Evolutionary conservation across 2,329 filamentous ascomycete genomes (phyloP), one percentile per base, ranked within the genome.

Genomic region (Phialemoniopsis sp.): DNA sequence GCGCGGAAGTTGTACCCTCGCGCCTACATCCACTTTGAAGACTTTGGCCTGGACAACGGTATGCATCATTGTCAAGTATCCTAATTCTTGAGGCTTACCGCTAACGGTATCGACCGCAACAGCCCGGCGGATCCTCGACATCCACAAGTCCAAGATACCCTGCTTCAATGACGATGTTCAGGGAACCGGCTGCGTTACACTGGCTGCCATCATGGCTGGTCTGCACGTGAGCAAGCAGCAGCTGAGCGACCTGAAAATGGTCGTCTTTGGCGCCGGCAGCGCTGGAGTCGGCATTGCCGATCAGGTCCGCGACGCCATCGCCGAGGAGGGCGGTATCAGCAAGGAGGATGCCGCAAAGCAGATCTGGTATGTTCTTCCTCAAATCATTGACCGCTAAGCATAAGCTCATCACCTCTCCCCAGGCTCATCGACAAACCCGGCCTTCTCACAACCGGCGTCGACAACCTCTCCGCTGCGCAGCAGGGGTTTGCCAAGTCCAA

Each of bases 111-210:
- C n/a, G n/a, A n/a, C n/a, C n/a, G 18, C 8, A 13, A 15, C 26
- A 73, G 86, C 87, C 0, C 73, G 85, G 21, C 76, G 86, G 4
- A 76, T 95, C 3, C 70, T 95, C 1, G 86, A 95, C 43, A 76
- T 72, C 29, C 95, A 93, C 52, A 77, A 83, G 1, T 72, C 82
- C 0, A 55, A 85, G 36, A 82, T 91, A 8, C 73, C 89, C 0
- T 94, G 88, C 58, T 95, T 95, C 70, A 95, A 95, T 53, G 89
- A 95, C 42, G 89, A 95, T 57, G 82, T 95, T 0, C 89, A 95
- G 59, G 89, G 89, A 2, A 95, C 89, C 0, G 89, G 89, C 0
- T 91, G 87, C 43, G 88, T 95, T 1, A 91, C 89, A 0, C 73
- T 95, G 0, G 89, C 89, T 0, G 89, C 85, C 2, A 82, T 95